Base-by-base conservation (phyloP, 1,139 yeast genomes). In the Arxiozyma telluris region DNA sequence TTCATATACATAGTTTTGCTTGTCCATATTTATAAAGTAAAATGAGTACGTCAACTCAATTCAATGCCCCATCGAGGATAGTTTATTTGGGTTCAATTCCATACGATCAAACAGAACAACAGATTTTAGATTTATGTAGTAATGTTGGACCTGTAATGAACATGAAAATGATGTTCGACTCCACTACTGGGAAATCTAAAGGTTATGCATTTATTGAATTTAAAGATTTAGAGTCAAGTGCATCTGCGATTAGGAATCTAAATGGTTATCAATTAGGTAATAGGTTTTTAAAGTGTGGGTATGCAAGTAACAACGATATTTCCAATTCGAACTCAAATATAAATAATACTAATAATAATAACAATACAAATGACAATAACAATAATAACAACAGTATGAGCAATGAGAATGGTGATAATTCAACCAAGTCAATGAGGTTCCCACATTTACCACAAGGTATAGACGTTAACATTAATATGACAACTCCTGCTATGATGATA, bases 161-260 rank as follows among this genome's bases (percentile, higher is more conserved):
- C 57, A 74, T 89, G 58, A 83, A 85, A 66, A 76, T 91, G 63
- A 78, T 88, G 66, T 88, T 91, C 67, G 98, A 91, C 68, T 85
- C 87, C 47, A 83, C 83, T 55, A 89, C 96, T 0, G 98, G 98
- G 2, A 86, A 84, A 65, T 87, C 96, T 20, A 89, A 86, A 68
- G 98, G 98, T 1, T 88, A 82, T 68, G 97, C 96, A 3, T 87
- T 86, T 62, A 84, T 91, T 22, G 91, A 87, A 61, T 91, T 87
- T 66, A 80, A 78, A 51, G 91, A 79, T 59, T 63, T 73, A 21
- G 96, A 87, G 61, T 87, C 96, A 0, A 96, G 97, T 1, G 83
- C 88, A 1, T 84, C 94, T 18, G 98, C 98, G 0, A 96, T 90
- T 21, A 75, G 98, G 56, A 93, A 91, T 71, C 74, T 91, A 61